Evolutionary conservation across 352 stramenopile species (phyloP), one percentile per base, ranked within the genome.

Genomic region (Peronosclerospora sorghi): DNA sequence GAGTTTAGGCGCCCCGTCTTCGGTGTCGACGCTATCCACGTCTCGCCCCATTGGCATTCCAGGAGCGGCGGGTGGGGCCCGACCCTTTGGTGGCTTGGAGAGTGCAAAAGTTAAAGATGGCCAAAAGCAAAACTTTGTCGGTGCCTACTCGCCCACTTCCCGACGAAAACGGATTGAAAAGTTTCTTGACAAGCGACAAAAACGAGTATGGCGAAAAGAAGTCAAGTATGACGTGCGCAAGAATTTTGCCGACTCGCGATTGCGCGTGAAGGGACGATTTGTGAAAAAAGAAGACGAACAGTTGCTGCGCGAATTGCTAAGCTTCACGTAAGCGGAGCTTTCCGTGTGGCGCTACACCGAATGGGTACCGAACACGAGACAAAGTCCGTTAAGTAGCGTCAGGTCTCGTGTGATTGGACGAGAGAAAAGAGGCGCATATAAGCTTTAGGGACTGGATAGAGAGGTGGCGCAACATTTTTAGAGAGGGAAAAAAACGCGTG

Each of bases 161-260:
- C 69, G 94, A 41, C 83, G 83, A 51, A 85, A 96, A 52, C 71
- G 92, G 12, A 94, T 98, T 41, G 81, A 95, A 44, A 85, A 92
- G 44, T 98, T 97, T 57, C 54, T 97, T 29, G 85, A 96, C 65
- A 98, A 98, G 68, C 67, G 92, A 26, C 89, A 97, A 51, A 91
- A 96, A 45, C 83, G 94, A 34, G 88, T 97, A 57, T 97, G 92
- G 81, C 64, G 73, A 27, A 97, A 96, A 61, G 74, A 88, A 41
- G 92, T 98, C 29, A 97, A 98, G 65, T 98, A 98, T 54, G 93
- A 98, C 62, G 93, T 98, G 26, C 73, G 95, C 7, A 98, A 98
- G 61, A 98, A 97, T 50, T 98, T 98, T 84, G 95, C 95, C 14
- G 94, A 98, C 66, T 97, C 87, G 56, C 71, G 95, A 51, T 57